Evolutionary conservation across 169 alveolate genomes (phyloP), one percentile per base, ranked within the genome.

Genomic region (Plasmodium reichenowi): DNA sequence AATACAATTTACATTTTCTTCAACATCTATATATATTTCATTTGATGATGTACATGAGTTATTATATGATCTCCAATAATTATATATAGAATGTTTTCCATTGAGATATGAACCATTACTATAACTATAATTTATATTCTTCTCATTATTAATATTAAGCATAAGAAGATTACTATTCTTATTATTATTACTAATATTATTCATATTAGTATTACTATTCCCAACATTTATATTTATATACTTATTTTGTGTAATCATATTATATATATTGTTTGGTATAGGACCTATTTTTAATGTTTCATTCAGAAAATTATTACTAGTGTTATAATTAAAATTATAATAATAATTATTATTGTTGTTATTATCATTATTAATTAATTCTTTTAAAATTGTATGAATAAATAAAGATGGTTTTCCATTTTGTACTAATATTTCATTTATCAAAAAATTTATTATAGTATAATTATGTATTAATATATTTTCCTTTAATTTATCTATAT

Each of bases 371-470:
- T 71, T 62, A 1, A 85, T 54, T 64, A 85, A 59, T 43, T 29
- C n/a, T 85, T 71, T 85, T 52, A 85, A 85, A 22, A 85, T 85
- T 10, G 38, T 29, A 10, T 85, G 60, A 15, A 85, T 43, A 85
- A 85, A 60, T 22, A 85, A 20, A 20, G 66, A 59, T 22, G 92
- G 92, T 52, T 59, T 85, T 26, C 90, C 90, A 17, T 54, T 83
- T 13, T 85, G 76, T 58, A 45, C 70, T 85, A 85, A 71, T 22
- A 71, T 85, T 71, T 85, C 92, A 85, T 85, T 71, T 6, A 85
- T 85, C 2, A 85, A 54, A 85, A 85, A 85, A 71, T 59, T 56
- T 10, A 68, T 63, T 43, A 71, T 47, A 43, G 92, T 71, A 85
- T 85, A 85, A 58, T 85, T 85, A 58, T 71, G 56, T 54, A 73